Evolutionary conservation across 176 grass and related monocot genomes (phyloP).

Genomic region (Avena insularis): DNA sequence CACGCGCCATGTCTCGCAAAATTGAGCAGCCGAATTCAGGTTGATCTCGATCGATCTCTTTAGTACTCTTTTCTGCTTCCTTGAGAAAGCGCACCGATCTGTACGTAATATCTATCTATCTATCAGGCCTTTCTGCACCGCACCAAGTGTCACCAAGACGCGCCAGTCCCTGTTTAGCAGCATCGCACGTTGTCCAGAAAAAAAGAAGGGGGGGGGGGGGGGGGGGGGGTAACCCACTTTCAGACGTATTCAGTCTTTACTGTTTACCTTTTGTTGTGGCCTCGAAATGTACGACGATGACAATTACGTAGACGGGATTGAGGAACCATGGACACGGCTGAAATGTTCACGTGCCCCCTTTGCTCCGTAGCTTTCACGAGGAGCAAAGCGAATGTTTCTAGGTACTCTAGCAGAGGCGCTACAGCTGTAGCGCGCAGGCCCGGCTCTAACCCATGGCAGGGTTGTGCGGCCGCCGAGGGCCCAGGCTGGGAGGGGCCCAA

Average conservation of each 20-base stretch:
- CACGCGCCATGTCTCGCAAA: constrained; percentile 49
- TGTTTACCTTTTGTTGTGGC: constrained; percentile 28
- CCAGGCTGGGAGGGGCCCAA: too few relatives aligned
- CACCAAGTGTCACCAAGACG: background rate
- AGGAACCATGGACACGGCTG: background rate
- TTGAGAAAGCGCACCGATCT: constrained; percentile 40
- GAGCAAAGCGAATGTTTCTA: constrained; percentile 32
- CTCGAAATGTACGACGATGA: background rate
- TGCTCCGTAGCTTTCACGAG: background rate
- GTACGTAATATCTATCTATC: background rate
- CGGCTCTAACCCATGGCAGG: too few relatives aligned
- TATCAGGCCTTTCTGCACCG: constrained; percentile 4
- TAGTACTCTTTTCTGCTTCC: constrained; percentile 1
- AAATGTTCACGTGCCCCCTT: constrained; percentile 36
- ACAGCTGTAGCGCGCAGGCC: too few relatives aligned
- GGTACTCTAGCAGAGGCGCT: background rate
- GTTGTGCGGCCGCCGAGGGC: too few relatives aligned
- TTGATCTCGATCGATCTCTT: background rate
- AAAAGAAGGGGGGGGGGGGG: background rate
- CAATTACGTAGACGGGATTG: constrained; percentile 5
- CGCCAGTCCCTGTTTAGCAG: background rate
- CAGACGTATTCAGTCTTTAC: too few relatives aligned
- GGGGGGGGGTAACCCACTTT: too few relatives aligned
- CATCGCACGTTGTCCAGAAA: background rate
- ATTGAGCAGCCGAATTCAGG: constrained; percentile 6